Conservation (phyloP, 345 rosid species). For the Bretschneidera sinensis region DNA sequence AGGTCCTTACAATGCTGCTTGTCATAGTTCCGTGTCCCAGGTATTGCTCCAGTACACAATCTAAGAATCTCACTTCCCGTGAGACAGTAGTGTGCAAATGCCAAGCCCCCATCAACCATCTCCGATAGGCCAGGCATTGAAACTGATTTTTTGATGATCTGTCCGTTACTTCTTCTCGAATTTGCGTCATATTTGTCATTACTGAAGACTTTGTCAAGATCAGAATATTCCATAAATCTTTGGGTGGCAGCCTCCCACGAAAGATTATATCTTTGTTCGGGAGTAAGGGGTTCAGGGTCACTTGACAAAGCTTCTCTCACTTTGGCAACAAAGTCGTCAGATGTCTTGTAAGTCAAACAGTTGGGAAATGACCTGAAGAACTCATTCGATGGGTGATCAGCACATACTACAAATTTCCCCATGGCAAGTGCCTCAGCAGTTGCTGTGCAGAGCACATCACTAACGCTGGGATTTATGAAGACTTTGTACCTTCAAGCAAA, state of each 20-base stretch:
- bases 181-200: conserved; percentile 12
- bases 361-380: conserved; percentile 95
- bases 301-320: conserved; percentile 78
- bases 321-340: conserved; percentile 78
- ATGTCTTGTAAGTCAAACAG: conserved; percentile 81
- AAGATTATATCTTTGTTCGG: conserved; percentile 69
- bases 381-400: conserved; percentile 96
- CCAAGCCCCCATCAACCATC: conserved; percentile 78
- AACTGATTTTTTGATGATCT: conserved; percentile 37
- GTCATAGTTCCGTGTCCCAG: conserved; percentile 72
- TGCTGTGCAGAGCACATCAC: conserved; percentile 97
- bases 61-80: conserved; percentile 88
- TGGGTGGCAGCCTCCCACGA: conserved; percentile 99
- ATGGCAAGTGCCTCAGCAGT: conserved; percentile 98
- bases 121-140: conserved; percentile 57
- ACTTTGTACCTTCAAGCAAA: conserved; percentile 84
- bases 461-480: conserved; percentile 92
- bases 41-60: conserved; percentile 80
- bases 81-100: conserved; percentile 79
- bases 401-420: conserved; percentile 96
- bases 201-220: conserved; percentile 57
- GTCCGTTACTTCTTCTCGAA: conserved; percentile 20
- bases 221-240: conserved; percentile 82
- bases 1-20: conserved; percentile 87
- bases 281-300: conserved; percentile 85